phyloP scores from a whole-genome alignment of 805 yeast genomes.

The Candida maltosa region DNA sequence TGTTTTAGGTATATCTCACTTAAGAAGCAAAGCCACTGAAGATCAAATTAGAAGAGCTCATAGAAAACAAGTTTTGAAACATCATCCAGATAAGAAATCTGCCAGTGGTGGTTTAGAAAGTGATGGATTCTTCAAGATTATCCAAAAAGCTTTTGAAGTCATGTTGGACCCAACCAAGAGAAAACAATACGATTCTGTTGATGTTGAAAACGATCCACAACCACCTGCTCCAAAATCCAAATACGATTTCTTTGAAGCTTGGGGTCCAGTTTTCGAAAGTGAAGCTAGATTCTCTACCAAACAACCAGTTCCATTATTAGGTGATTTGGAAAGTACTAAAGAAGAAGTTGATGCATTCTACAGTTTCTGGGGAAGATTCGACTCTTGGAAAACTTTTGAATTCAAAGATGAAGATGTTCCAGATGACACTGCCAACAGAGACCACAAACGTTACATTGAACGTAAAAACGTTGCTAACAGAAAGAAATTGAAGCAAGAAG shows the following conservation, averaged over 20 bases:
- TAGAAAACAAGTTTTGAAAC: constrained; percentile 92
- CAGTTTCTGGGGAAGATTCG: constrained; percentile 89
- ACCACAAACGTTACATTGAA: constrained; percentile 97
- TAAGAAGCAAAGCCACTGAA: constrained; percentile 87
- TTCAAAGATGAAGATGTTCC: constrained; percentile 99
- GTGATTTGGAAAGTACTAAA: constrained; percentile 63
- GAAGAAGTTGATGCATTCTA: constrained; percentile 87
- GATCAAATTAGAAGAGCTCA: constrained; percentile 95
- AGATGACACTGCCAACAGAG: constrained; percentile 98
- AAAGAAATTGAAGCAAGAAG: constrained; percentile 96
- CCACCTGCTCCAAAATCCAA: constrained; percentile 67
- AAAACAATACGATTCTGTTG: constrained; percentile 94
- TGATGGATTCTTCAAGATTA: constrained; percentile 96
- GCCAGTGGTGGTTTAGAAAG: constrained; percentile 84
- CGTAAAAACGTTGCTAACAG: constrained; percentile 95
- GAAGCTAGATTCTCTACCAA: constrained; percentile 92
- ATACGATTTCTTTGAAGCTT: constrained; percentile 86
- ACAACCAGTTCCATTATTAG: constrained; percentile 84
- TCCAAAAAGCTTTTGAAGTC: constrained; percentile 93
- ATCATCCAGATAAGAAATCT: constrained; percentile 98
- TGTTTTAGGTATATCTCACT: constrained; percentile 88
- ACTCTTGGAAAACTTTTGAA: constrained; percentile 98
- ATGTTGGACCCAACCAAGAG: constrained; percentile 83
- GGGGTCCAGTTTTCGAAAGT: constrained; percentile 87
- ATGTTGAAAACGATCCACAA: constrained; percentile 76